A percentile compares a stretch with the other conserved stretches of the same genome.
Evolutionary conservation across 805 yeast species (phyloP).

Genomic region (Saccharomycopsis guyanensis): DNA sequence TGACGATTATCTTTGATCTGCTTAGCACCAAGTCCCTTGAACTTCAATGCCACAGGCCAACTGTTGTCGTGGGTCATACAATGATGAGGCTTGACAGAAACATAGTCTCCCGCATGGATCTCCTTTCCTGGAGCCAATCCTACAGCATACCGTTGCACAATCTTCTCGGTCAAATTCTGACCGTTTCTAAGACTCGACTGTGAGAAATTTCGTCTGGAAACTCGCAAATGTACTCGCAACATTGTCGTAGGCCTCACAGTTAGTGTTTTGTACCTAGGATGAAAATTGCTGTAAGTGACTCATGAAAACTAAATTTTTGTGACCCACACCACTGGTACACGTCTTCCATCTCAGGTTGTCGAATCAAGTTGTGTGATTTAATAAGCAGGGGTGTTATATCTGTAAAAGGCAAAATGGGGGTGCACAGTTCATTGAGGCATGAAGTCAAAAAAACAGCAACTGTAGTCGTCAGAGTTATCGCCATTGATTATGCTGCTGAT

Average conservation of each 20-base stretch:
- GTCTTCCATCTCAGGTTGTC: too few relatives aligned
- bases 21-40: conserved; percentile 89
- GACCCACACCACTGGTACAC: too few relatives aligned
- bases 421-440: too few relatives aligned
- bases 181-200: conserved; percentile 21
- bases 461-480: background rate
- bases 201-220: too few relatives aligned
- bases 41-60: conserved; percentile 98
- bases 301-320: too few relatives aligned
- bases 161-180: conserved; percentile 92
- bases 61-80: conserved; percentile 99
- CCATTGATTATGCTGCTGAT: conserved; percentile 9
- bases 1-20: conserved; percentile 79
- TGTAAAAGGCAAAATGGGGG: too few relatives aligned
- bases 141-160: conserved; percentile 88
- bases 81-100: conserved; percentile 88
- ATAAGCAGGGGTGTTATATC: too few relatives aligned
- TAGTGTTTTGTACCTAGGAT: too few relatives aligned
- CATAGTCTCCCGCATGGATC: conserved; percentile 89
- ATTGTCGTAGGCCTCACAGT: too few relatives aligned
- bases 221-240: background rate
- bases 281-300: too few relatives aligned
- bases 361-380: too few relatives aligned
- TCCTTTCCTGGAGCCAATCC: conserved; percentile 68
- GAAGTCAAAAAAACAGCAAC: conserved; percentile 16